Base-by-base conservation (phyloP, 108 stramenopile genomes). In the Stephanodiscus minutulus region DNA sequence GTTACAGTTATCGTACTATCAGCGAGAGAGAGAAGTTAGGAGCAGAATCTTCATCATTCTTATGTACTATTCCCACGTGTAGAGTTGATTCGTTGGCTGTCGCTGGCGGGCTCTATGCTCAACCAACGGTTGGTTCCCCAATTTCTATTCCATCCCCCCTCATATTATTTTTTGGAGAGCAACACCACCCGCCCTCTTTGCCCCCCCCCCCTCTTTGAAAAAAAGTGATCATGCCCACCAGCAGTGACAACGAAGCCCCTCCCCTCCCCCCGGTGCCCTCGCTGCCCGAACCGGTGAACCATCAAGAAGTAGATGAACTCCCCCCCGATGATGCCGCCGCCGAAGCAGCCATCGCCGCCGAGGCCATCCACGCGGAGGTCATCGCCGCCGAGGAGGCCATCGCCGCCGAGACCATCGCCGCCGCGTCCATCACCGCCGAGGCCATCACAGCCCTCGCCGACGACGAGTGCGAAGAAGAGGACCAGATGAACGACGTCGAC, bases 181-280 rank as follows among this genome's bases (percentile, higher is more conserved):
- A 56, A 13, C 50, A n/a, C 55, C 55, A 29, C 1, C 27, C 29
- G 15, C 17, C 50, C 48, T 6, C 48, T 6, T 56, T 56, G 7
- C 56, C 25, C 56, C 21, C 21, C 21, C 4, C 53, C 17, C 33
- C 36, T 11, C 2, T 9, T 35, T 20, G 33, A 10, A 41, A 63
- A 47, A 47, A 44, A 63, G 39, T 55, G 53, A 55, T 56, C 67
- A 54, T 68, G 54, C 43, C 67, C 67, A 17, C 56, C 54, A 18
- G 25, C 52, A 43, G 37, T 41, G 36, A 56, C 31, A 41, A 28
- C 39, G 54, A 56, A 11, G 17, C 27, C 31, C 52, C 20, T 29
- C 37, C 29, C 18, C 67, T 43, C 55, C 37, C 54, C 55, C 53
- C 41, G 24, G 39, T 55, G 36, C 55, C 41, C 33, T 17, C 36